A percentile compares a stretch with the other conserved stretches of the same genome.
Conservation (phyloP, 1,139 yeast genomes). For the Nadsonia commutata region DNA sequence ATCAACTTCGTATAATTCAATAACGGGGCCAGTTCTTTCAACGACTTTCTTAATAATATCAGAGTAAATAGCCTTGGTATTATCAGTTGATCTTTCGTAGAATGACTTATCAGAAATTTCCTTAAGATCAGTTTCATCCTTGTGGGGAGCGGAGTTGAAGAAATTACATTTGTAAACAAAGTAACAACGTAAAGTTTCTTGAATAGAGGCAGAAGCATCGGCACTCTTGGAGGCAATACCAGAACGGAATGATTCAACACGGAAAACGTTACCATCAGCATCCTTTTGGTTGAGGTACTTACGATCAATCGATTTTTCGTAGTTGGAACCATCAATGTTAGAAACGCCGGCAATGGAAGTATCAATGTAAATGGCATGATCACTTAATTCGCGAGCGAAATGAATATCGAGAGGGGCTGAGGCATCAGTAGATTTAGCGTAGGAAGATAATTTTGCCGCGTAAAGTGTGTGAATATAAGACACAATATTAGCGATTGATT, state of each 20-base stretch:
- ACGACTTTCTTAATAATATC: conserved; percentile 58
- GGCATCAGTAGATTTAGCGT: conserved; percentile 30
- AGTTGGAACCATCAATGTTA: conserved; percentile 25
- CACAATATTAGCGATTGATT: conserved; percentile 65
- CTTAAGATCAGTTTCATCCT: conserved; percentile 37
- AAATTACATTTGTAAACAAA: conserved; percentile 76
- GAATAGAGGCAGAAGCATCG: conserved; percentile 16
- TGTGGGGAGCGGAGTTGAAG: conserved; percentile 22
- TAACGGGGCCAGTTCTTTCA: conserved; percentile 79
- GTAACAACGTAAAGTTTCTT: conserved; percentile 57
- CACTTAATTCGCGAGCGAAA: conserved; percentile 60
- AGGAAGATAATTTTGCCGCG: conserved; percentile 87
- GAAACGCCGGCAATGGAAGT: conserved; percentile 35
- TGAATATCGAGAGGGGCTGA: conserved; percentile 48
- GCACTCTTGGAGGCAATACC: conserved; percentile 14
- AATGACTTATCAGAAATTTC: conserved; percentile 70
- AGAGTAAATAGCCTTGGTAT: conserved; percentile 66
- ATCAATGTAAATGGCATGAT: conserved; percentile 87
- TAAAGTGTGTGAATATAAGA: conserved; percentile 74
- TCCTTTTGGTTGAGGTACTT: conserved; percentile 49
- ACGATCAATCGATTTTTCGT: conserved; percentile 56
- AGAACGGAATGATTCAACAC: conserved; percentile 65
- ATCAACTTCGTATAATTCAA: conserved; percentile 72
- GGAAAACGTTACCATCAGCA: conserved; percentile 35
- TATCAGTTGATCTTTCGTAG: conserved; percentile 60